These are phyloP conservation scores for Heritiera littoralis DNA, from an alignment of 345 rosid genomes.

Conservation along the genomic window DNA sequence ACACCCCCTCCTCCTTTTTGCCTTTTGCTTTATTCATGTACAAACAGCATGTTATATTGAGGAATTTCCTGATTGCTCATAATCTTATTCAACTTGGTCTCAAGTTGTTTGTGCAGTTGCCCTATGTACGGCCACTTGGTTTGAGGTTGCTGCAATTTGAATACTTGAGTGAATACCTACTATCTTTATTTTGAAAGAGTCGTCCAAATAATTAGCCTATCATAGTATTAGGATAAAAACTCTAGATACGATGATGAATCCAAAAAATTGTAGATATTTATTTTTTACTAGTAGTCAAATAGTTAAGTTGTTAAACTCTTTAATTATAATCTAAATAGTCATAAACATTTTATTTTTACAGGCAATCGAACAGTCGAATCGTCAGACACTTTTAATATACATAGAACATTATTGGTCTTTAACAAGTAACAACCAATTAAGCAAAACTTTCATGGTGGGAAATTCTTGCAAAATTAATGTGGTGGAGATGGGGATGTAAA, in stretches of 20 bases:
- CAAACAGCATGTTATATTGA: background rate
- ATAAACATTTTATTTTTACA: background rate
- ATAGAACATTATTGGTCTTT: background rate
- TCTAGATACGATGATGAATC: too few species aligned
- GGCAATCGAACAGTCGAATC: background rate
- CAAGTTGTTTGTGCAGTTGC: background rate
- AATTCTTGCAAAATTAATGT: background rate
- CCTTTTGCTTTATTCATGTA: background rate
- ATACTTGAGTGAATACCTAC: constrained; percentile 23
- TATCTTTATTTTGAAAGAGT: background rate
- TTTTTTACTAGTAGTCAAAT: background rate
- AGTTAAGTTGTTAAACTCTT: background rate
- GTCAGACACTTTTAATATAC: background rate
- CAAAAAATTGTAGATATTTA: background rate
- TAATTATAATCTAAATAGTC: background rate
- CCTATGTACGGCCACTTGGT: constrained; percentile 18
- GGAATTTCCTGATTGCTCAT: background rate
- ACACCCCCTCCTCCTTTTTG: background rate
- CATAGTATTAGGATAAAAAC: too few species aligned
- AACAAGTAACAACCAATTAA: constrained; percentile 8
- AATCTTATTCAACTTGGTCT: background rate
- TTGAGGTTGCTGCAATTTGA: background rate
- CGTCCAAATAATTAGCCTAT: too few species aligned
- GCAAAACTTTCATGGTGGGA: constrained; percentile 19
- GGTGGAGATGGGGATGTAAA: constrained; percentile 27